phyloP scores from a whole-genome alignment of 805 yeast genomes.

The Nakazawaea anatomiae region DNA sequence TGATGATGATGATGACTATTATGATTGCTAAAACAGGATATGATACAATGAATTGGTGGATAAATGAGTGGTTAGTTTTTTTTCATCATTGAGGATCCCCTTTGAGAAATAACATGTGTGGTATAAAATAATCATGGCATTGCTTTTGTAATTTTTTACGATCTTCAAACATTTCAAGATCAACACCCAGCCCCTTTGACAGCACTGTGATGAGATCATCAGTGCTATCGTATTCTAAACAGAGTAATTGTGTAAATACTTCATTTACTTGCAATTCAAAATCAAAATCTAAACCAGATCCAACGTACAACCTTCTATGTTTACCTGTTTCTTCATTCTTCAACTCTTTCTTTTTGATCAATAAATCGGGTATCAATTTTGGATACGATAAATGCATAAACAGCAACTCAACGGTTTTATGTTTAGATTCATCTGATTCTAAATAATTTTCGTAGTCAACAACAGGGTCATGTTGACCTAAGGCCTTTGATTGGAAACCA shows the following conservation, averaged over 20 bases:
- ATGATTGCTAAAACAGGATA: not conserved
- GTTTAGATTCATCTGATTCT: conserved; percentile 14
- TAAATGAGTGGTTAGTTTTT: too few species aligned
- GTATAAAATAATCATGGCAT: conserved; percentile 28
- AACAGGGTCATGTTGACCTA: conserved; percentile 37
- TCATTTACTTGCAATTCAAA: conserved; percentile 36
- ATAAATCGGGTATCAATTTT: conserved; percentile 31
- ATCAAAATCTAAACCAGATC: conserved; percentile 26
- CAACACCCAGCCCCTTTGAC: conserved; percentile 9
- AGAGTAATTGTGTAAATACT: conserved; percentile 28
- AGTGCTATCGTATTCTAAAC: conserved; percentile 22
- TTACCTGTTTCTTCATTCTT: conserved; percentile 16
- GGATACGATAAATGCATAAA: conserved; percentile 63
- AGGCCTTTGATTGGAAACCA: conserved; percentile 33
- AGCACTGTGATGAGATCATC: conserved; percentile 12
- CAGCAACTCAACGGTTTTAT: conserved; percentile 19
- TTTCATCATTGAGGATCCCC: conserved; percentile 15
- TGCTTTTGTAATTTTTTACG: conserved; percentile 18
- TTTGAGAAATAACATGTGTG: conserved; percentile 28
- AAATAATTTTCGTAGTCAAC: conserved; percentile 20
- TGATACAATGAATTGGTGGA: too few species aligned
- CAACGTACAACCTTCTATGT: conserved; percentile 28
- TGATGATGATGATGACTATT: not conserved
- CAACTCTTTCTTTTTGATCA: conserved; percentile 20
- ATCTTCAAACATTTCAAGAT: conserved; percentile 21